Evolutionary conservation across 352 stramenopile species (phyloP), one percentile per base, ranked within the genome.

Genomic region (Phytophthora capsici): DNA sequence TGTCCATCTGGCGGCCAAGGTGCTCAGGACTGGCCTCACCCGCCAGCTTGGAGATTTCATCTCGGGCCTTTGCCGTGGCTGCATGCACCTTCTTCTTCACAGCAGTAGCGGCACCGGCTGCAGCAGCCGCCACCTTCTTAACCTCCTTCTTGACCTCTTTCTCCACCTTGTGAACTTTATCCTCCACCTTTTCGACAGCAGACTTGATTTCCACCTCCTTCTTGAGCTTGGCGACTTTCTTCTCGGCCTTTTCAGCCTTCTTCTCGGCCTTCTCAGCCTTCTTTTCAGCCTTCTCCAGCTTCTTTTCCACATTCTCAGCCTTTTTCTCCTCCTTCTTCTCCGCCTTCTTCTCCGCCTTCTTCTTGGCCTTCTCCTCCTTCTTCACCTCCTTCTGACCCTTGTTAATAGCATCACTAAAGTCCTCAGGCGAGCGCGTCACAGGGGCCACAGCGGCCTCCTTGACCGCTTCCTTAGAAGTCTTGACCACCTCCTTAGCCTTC

Each of bases 31-130:
- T 84, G 7, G 83, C 79, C 25, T 90, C 71, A 4, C 59, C 41
- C 1, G 77, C 69, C 26, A 91, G 62, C 68, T 88, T 86, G 54
- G 79, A 56, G 50, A 93, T 81, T 57, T 89, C 81, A 13, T 80
- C 69, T 23, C 79, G 81, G 30, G 74, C 85, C 65, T 90, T 91
- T 13, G 70, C 63, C 12, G 82, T 78, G 8, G 75, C 82, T 0
- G 77, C 81, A 34, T 91, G 79, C 47, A 91, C 73, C 59, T 85
- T 87, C 67, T 90, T 86, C 51, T 86, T 73, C 8, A 90, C 58
- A 51, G 60, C 69, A 47, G 68, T 59, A 25, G 69, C 65, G 2
- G 73, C 69, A 44, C 55, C 48, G 19, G 62, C 64, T 6, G n/a
- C 57, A 22, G 58, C 66, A 9, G 71, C 64, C 10, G 57, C 69